Evolutionary conservation across 2,329 filamentous ascomycete species (phyloP), one percentile per base, ranked within the genome.

Genomic region (Leptosphaerulina australis): DNA sequence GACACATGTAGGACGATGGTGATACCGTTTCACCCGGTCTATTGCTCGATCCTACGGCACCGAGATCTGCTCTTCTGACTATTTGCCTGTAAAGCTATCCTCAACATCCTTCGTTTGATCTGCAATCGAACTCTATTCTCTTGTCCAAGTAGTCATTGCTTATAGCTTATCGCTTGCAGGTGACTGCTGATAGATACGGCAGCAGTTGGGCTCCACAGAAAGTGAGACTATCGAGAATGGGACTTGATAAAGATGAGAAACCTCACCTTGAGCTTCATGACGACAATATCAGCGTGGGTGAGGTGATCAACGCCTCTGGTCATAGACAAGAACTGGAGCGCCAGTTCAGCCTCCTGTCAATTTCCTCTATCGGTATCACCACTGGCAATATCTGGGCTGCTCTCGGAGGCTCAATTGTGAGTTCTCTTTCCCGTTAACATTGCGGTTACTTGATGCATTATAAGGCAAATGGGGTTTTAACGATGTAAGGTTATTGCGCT

Each of bases 261-360:
- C 47, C 49, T 15, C 44, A 30, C 18, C 33, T 46, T 14, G 55
- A 58, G 21, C 45, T 54, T 15, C 59, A 64, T 14, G 62, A 65
- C 24, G 62, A 66, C 25, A 52, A 50, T 17, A 45, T 62, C 6
- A 64, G 22, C 7, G 59, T 64, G 7, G 67, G 64, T n/a, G 64
- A 75, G 38, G 65, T 74, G 5, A 62, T 81, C 53, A 81, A 81
- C 58, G 76, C 76, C 2, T 79, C 77, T 2, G 79, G 79, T 1
- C 79, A 82, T 60, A 70, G 75, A 30, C 79, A 82, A 57, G 78
- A 82, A 59, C 68, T 82, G 2, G 74, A 81, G 33, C 72, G 79
- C 1, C 76, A 79, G 29, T 81, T 81, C 63, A 76, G 74, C 29
- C 63, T 82, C 3, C 59, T 76, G 56, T 75, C 70, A 24, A 74